phyloP scores from a whole-genome alignment of 768 basidiomycete species.

The Boletales sp. region DNA sequence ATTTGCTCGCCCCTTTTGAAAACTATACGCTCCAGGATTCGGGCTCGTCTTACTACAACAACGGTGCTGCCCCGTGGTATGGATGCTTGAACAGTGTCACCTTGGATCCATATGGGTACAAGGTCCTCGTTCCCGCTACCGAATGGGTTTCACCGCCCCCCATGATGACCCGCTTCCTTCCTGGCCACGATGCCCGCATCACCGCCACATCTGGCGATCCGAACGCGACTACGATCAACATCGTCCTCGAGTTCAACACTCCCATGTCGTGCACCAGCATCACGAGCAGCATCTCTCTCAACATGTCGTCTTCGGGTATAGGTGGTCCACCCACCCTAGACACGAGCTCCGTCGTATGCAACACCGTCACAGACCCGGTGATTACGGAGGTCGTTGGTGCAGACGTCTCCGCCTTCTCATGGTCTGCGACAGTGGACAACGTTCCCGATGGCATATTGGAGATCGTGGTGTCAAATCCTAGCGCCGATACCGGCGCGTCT shows the following conservation, averaged over 20 bases:
- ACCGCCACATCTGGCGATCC: slow-evolving; percentile 35
- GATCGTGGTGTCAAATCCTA: slow-evolving; percentile 61
- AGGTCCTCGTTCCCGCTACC: slow-evolving; percentile 64
- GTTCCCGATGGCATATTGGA: slow-evolving; percentile 82
- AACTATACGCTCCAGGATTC: slow-evolving; percentile 68
- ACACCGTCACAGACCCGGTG: slow-evolving; percentile 43
- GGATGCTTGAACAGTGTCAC: slow-evolving; percentile 70
- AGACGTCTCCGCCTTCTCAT: slow-evolving; percentile 60
- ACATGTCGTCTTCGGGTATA: slow-evolving; percentile 65
- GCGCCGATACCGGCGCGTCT: slow-evolving; percentile 35
- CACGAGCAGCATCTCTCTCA: slow-evolving; percentile 58
- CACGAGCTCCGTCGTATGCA: slow-evolving; percentile 43
- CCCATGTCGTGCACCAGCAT: slow-evolving; percentile 73
- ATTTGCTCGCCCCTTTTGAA: slow-evolving; percentile 84
- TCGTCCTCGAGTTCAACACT: slow-evolving; percentile 76
- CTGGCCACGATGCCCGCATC: slow-evolving; percentile 84
- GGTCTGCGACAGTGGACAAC: slow-evolving; percentile 69
- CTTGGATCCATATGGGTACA: slow-evolving; percentile 76
- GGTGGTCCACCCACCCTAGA: slow-evolving; percentile 54
- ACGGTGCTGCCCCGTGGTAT: slow-evolving; percentile 57
- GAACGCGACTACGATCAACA: slow-evolving; percentile 55
- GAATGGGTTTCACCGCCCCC: slow-evolving; percentile 74
- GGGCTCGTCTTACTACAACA: slow-evolving; percentile 54
- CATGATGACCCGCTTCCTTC: slow-evolving; percentile 71
- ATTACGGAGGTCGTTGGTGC: slow-evolving; percentile 51